Evolutionary conservation across 1,284 basidiomycete species (phyloP).

Genomic region (Filobasidium uniguttulatum): DNA sequence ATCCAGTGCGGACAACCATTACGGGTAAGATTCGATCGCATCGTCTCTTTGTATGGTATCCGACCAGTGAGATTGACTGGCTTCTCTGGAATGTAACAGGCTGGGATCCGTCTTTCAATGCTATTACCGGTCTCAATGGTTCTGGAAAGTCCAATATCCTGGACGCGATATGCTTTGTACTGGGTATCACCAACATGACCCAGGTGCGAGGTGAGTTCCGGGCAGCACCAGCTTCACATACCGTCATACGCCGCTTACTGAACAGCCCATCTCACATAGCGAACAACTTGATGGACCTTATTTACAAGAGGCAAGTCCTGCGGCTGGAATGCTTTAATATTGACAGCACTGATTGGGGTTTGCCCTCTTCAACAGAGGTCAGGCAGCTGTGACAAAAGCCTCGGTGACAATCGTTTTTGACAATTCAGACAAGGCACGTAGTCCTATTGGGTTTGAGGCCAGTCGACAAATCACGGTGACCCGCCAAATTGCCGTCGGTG

Average conservation of each 20-base stretch:
- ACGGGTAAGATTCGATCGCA: slow-evolving; percentile 35
- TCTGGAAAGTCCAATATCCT: slow-evolving; percentile 92
- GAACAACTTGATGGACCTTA: slow-evolving; percentile 89
- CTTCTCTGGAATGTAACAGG: slow-evolving; percentile 41
- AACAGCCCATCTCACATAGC: slow-evolving; percentile 38
- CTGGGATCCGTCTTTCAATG: slow-evolving; percentile 94
- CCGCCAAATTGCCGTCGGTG: slow-evolving; percentile 82
- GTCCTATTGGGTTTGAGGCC: slow-evolving; percentile 72
- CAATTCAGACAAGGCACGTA: slow-evolving; percentile 81
- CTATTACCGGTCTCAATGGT: slow-evolving; percentile 88
- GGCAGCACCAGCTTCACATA: not conserved
- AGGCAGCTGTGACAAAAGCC: slow-evolving; percentile 92
- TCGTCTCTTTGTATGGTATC: no score
- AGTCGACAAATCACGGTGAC: slow-evolving; percentile 89
- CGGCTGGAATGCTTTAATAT: not conserved
- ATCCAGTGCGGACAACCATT: slow-evolving; percentile 86
- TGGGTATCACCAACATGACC: slow-evolving; percentile 90
- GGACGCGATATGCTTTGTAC: slow-evolving; percentile 91
- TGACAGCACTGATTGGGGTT: not conserved
- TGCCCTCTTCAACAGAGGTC: slow-evolving; percentile 53
- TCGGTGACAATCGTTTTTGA: slow-evolving; percentile 98
- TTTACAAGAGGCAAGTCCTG: slow-evolving; percentile 40
- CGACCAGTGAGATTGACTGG: not conserved
- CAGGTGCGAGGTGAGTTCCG: not conserved
- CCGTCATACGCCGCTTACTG: not conserved